Conservation (phyloP, 2,329 filamentous ascomycete genomes). For the Ceratocystis albifundus region DNA sequence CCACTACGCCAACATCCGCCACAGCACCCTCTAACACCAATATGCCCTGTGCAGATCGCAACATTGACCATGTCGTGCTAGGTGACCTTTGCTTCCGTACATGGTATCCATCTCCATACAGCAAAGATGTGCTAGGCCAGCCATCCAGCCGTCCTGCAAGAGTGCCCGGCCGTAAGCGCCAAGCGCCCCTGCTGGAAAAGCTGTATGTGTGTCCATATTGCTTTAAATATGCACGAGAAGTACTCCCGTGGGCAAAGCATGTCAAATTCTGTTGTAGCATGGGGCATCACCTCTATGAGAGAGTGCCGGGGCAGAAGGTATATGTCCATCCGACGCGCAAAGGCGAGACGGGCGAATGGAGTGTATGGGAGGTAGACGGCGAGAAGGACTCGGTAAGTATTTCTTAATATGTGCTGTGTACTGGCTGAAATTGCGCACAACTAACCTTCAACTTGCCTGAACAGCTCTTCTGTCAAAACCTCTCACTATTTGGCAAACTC, state of each 20-base stretch:
- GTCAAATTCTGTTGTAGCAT: slow-evolving; percentile 39
- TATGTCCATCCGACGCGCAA: slow-evolving; percentile 52
- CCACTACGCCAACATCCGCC: not conserved
- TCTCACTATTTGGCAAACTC: slow-evolving; percentile 91
- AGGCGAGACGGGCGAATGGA: slow-evolving; percentile 59
- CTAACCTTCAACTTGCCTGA: not conserved
- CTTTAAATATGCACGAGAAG: slow-evolving; percentile 74
- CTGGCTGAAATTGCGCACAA: slow-evolving; percentile 15
- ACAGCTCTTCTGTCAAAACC: slow-evolving; percentile 80
- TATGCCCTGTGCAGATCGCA: slow-evolving; percentile 44
- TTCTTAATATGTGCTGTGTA: not conserved
- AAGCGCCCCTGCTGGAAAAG: slow-evolving; percentile 44
- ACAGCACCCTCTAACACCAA: not conserved
- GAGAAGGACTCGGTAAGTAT: slow-evolving; percentile 58
- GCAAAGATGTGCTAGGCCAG: slow-evolving; percentile 52
- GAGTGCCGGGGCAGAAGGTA: slow-evolving; percentile 57
- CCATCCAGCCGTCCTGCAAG: slow-evolving; percentile 26
- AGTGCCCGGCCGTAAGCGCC: slow-evolving; percentile 28
- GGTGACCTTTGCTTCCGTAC: slow-evolving; percentile 74
- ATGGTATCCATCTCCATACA: slow-evolving; percentile 89
- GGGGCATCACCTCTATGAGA: slow-evolving; percentile 27
- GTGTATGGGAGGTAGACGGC: slow-evolving; percentile 86
- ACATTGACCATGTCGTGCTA: slow-evolving; percentile 76
- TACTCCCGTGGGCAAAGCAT: slow-evolving; percentile 48
- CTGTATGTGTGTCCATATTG: slow-evolving; percentile 86